Evolutionary conservation across 192 early-diverging fungal species (phyloP).

Genomic region (Mortierella claussenii): DNA sequence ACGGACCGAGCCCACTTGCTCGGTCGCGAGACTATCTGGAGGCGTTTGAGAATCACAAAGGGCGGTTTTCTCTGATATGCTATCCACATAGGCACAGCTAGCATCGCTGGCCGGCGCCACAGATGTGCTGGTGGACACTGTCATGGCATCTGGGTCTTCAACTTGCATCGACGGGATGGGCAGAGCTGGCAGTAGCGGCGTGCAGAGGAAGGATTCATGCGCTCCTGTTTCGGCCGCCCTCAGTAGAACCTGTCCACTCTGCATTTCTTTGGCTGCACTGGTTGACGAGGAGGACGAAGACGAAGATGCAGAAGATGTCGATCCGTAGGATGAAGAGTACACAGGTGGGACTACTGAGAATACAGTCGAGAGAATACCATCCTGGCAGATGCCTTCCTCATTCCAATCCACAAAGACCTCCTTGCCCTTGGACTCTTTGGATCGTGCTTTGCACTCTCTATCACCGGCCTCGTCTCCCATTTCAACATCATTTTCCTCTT

Average conservation of each 20-base stretch:
- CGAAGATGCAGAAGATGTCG: constrained; percentile 17
- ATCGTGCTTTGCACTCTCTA: not conserved
- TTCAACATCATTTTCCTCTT: not conserved
- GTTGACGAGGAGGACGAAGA: constrained; percentile 17
- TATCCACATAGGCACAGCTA: too few relatives aligned
- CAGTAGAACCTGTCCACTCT: constrained; percentile 13
- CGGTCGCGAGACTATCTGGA: too few relatives aligned
- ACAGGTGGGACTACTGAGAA: not conserved
- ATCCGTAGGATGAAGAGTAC: constrained; percentile 8
- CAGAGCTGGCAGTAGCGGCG: constrained; percentile 25
- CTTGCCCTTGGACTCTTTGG: constrained; percentile 39
- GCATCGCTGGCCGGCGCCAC: not conserved
- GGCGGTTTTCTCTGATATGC: too few relatives aligned
- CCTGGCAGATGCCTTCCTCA: not conserved
- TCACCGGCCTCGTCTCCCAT: not conserved
- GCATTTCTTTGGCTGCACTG: not conserved
- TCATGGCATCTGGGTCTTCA: not conserved
- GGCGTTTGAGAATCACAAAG: too few relatives aligned
- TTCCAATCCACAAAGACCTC: constrained; percentile 27
- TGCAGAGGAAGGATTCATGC: not conserved
- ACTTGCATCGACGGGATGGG: constrained; percentile 39
- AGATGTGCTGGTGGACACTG: not conserved
- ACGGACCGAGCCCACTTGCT: too few relatives aligned
- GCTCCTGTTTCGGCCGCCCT: not conserved
- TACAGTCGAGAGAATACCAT: not conserved